Evolutionary conservation across 2,329 filamentous ascomycete genomes (phyloP), one percentile per base, ranked within the genome.

Genomic region (Sclerotinia minor): DNA sequence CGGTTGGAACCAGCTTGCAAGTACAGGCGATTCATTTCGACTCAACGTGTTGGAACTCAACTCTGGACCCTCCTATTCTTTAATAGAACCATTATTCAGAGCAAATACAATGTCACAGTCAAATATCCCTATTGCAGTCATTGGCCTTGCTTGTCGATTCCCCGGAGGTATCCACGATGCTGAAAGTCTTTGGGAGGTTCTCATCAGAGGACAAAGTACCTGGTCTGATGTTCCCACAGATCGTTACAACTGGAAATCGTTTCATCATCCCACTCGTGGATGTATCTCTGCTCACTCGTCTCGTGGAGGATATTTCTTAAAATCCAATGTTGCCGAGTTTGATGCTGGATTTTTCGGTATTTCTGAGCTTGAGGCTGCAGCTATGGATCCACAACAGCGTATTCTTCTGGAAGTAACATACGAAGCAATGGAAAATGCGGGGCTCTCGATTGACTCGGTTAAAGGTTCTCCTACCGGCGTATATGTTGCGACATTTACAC

Each of bases 161-260:
- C 59, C 59, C 19, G 45, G 59, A 17, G 45, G 21, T 50, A 32
- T 26, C 17, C 17, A 32, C 13, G 21, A 50, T 24, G 26, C 59
- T 15, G 26, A 32, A 15, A 75, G 77, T 60, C 76, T 78, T 58
- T 78, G 77, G 77, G 73, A 77, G 68, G 81, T 93, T 9, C 82
- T 93, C 26, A 85, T 87, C 75, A 87, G 89, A 77, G 90, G 90
- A 17, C 83, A 92, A 11, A 90, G 92, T 75, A 89, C 91, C 41
- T 89, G 92, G 76, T 83, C 76, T 50, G 77, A 79, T 70, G 76
- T 82, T 6, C 89, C 90, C 1, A 76, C 84, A 4, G 88, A 92
- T 72, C 85, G 90, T 15, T 93, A 60, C 5, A 9, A 60, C n/a
- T 26, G 41, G 41, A 47, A 19, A 26, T 44, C 41, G 6, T 60